These are phyloP conservation scores for Ceratocystis colombiana DNA, from an alignment of 2,329 filamentous ascomycete species.

Conservation along the genomic window DNA sequence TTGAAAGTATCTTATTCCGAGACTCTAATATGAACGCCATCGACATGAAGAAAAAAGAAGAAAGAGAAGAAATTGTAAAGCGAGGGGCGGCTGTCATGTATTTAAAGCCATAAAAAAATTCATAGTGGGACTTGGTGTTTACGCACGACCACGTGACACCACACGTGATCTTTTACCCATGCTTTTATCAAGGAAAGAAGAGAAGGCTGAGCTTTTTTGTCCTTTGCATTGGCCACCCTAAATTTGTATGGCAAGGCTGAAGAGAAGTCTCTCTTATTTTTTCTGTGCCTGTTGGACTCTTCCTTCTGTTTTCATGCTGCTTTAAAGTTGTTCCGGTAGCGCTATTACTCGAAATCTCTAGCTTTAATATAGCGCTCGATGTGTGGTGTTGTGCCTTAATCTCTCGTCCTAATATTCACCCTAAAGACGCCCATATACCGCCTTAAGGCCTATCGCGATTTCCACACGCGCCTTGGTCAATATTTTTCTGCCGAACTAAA, in stretches of 20 bases:
- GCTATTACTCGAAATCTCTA: not conserved
- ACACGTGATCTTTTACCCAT: constrained; percentile 7
- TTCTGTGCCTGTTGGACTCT: constrained; percentile 2
- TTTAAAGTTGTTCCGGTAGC: not conserved
- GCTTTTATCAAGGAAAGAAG: not conserved
- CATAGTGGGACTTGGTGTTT: not conserved
- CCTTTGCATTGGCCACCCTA: not conserved
- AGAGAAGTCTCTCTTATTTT: not conserved
- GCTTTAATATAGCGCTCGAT: too few species aligned
- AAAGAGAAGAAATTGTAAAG: constrained; percentile 31
- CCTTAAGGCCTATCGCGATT: not conserved
- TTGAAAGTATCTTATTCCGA: constrained; percentile 77
- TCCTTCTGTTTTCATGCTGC: not conserved
- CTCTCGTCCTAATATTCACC: too few species aligned
- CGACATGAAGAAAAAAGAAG: constrained; percentile 60
- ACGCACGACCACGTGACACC: not conserved
- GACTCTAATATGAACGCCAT: constrained; percentile 97
- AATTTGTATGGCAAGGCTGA: constrained; percentile 24
- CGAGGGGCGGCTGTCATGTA: not conserved
- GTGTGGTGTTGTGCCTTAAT: too few species aligned
- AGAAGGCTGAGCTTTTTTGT: constrained; percentile 15
- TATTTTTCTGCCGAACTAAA: constrained; percentile 10
- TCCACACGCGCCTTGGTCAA: constrained; percentile 1
- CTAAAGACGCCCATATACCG: not conserved
- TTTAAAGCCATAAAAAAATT: constrained; percentile 23